Conservation (phyloP, 805 yeast species). For the Zygotorulaspora danielsina region DNA sequence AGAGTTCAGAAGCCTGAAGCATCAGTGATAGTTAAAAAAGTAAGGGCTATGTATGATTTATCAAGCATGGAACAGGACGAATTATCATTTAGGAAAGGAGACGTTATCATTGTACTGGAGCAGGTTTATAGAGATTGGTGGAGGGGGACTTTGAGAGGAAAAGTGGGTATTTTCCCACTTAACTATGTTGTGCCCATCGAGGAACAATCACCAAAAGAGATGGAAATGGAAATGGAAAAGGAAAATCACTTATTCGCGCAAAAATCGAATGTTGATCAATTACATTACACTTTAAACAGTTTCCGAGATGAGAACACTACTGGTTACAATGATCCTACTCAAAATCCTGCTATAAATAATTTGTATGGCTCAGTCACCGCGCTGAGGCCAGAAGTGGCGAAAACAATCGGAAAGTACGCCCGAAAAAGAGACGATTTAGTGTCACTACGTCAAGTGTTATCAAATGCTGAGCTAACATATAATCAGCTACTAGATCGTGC, state of each 20-base stretch:
- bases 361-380: constrained; percentile 70
- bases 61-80: constrained; percentile 79
- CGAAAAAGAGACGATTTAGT: constrained; percentile 73
- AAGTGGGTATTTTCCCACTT: constrained; percentile 83
- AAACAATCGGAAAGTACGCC: constrained; percentile 71
- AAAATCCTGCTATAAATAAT: constrained; percentile 63
- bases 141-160: constrained; percentile 80
- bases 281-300: constrained; percentile 38
- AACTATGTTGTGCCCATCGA: constrained; percentile 82
- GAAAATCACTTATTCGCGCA: constrained; percentile 54
- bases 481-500: constrained; percentile 61
- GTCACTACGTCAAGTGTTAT: constrained; percentile 64
- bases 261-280: constrained; percentile 60
- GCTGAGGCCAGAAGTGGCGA: constrained; percentile 68
- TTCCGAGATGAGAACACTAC: constrained; percentile 25
- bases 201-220: constrained; percentile 59
- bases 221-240: constrained; percentile 44
- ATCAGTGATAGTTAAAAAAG: constrained; percentile 38
- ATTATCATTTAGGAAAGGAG: constrained; percentile 80
- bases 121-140: constrained; percentile 93
- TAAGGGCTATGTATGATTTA: constrained; percentile 81
- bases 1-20: constrained; percentile 10
- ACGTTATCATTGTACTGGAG: constrained; percentile 80
- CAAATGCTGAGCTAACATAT: constrained; percentile 63
- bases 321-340: constrained; percentile 38